Evolutionary conservation across 2,329 filamentous ascomycete genomes (phyloP).

Genomic region (Dendrostoma leiphaemia): DNA sequence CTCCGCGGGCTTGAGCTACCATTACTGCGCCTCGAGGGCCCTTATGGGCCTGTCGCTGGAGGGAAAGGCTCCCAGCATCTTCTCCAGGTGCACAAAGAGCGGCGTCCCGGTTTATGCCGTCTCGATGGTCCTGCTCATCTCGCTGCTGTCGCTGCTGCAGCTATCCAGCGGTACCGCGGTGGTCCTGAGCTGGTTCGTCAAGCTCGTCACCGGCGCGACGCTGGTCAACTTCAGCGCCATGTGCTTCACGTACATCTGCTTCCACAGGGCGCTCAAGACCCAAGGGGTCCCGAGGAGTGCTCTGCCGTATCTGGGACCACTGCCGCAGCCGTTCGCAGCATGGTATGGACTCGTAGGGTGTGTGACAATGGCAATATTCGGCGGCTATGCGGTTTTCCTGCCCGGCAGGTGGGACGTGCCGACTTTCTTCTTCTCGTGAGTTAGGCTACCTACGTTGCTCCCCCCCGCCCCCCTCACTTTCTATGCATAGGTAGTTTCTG

Average conservation of each 20-base stretch:
- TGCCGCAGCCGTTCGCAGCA: slow-evolving; percentile 43
- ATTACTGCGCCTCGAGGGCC: slow-evolving; percentile 49
- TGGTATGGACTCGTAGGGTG: slow-evolving; percentile 46
- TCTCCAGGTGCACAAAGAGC: slow-evolving; percentile 36
- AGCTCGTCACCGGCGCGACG: slow-evolving; percentile 31
- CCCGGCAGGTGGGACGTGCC: slow-evolving; percentile 29
- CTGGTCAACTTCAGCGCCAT: slow-evolving; percentile 39
- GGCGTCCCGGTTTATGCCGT: slow-evolving; percentile 45
- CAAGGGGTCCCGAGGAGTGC: neutral
- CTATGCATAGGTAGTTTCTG: neutral
- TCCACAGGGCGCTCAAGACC: slow-evolving; percentile 22
- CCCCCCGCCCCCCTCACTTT: too few relatives aligned
- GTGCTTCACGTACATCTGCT: slow-evolving; percentile 43
- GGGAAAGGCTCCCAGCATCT: slow-evolving; percentile 44
- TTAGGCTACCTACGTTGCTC: neutral
- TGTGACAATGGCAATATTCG: slow-evolving; percentile 53
- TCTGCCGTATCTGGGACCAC: slow-evolving; percentile 3
- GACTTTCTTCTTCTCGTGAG: slow-evolving; percentile 32
- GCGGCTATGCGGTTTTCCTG: slow-evolving; percentile 50
- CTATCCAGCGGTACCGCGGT: slow-evolving; percentile 34
- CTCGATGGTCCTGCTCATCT: slow-evolving; percentile 29
- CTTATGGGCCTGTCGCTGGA: slow-evolving; percentile 49
- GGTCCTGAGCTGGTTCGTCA: slow-evolving; percentile 39
- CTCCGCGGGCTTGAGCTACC: slow-evolving; percentile 46
- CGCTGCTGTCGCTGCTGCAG: slow-evolving; percentile 36